phyloP scores from a whole-genome alignment of 257 asterid species.

The Lavandula angustifolia region DNA sequence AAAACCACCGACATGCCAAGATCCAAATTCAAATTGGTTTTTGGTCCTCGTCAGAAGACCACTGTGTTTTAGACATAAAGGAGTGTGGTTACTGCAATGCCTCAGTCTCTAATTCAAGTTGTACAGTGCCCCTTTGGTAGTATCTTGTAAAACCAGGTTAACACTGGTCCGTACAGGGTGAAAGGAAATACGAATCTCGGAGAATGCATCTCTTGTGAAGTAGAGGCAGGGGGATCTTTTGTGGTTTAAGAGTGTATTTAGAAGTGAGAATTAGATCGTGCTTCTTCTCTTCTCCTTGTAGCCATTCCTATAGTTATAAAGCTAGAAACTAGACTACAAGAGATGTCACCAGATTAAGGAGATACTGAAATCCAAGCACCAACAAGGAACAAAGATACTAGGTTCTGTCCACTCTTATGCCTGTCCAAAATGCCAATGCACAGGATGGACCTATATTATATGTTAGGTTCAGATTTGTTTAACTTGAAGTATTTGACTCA shows the following conservation, averaged over 20 bases:
- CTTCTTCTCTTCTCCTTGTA: background rate
- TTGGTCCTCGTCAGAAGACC: background rate
- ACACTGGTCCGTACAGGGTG: too few relatives aligned
- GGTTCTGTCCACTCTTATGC: conserved; percentile 1
- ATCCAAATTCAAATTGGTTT: background rate
- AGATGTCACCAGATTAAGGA: background rate
- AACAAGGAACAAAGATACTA: conserved; percentile 7
- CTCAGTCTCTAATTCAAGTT: too few relatives aligned
- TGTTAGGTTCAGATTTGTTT: conserved; percentile 20
- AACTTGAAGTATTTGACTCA: conserved; percentile 7
- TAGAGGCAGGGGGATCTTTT: background rate
- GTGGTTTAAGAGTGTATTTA: conserved; percentile 2
- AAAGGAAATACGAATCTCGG: background rate
- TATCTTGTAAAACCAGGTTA: too few relatives aligned
- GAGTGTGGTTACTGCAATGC: too few relatives aligned
- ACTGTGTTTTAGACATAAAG: too few relatives aligned
- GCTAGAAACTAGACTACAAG: conserved; percentile 2
- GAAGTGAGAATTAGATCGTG: background rate
- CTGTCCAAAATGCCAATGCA: background rate
- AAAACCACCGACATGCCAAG: conserved; percentile 9
- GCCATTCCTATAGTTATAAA: background rate
- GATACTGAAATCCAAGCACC: background rate
- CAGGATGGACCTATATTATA: conserved; percentile 7
- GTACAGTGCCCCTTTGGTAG: too few relatives aligned
- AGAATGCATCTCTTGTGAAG: background rate